Conservation (phyloP, 1,139 yeast species). For the Candida freyschussii region DNA sequence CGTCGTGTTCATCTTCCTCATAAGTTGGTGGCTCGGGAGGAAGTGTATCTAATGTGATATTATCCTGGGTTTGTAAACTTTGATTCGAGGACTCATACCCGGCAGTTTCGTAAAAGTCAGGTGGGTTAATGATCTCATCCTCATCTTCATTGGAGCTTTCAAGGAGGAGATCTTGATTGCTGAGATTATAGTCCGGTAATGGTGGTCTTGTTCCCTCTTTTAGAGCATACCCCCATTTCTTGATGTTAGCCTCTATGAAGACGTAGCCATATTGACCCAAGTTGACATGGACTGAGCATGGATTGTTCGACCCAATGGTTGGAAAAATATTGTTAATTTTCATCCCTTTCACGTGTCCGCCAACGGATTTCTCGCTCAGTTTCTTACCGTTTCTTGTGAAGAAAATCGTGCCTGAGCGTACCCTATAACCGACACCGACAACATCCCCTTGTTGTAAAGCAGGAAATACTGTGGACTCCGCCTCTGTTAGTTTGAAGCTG, state of each 20-base stretch:
- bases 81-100: constrained; percentile 24
- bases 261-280: constrained; percentile 91
- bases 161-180: constrained; percentile 35
- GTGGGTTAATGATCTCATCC: constrained; percentile 26
- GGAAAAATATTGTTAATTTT: constrained; percentile 80
- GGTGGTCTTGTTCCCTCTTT: constrained; percentile 65
- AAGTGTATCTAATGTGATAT: constrained; percentile 27
- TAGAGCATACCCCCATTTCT: constrained; percentile 87
- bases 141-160: constrained; percentile 35
- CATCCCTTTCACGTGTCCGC: constrained; percentile 77
- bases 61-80: constrained; percentile 22
- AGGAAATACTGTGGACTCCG: constrained; percentile 58
- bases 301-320: constrained; percentile 77
- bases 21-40: constrained; percentile 35
- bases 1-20: constrained; percentile 26
- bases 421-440: constrained; percentile 85
- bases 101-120: constrained; percentile 26
- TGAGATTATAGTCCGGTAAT: constrained; percentile 63
- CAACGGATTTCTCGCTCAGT: constrained; percentile 60
- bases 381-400: constrained; percentile 90
- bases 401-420: constrained; percentile 75
- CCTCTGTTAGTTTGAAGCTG: constrained; percentile 58
- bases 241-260: constrained; percentile 86
- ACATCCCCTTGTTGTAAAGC: constrained; percentile 79
- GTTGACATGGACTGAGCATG: constrained; percentile 74